Evolutionary conservation across 2,329 filamentous ascomycete genomes (phyloP).

Genomic region (Lojkania enalia): DNA sequence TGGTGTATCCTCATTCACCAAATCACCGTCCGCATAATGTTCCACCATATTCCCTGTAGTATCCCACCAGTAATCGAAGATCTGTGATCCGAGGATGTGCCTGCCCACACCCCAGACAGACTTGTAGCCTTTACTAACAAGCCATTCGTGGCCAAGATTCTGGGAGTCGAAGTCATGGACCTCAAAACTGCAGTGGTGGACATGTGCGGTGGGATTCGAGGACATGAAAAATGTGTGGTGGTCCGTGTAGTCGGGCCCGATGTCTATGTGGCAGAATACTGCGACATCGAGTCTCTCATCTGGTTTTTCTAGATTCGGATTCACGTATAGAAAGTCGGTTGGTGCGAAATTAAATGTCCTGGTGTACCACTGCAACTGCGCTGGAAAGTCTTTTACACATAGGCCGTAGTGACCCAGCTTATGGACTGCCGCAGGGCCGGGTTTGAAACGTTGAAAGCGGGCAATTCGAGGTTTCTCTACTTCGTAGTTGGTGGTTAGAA

Average conservation of each 20-base stretch:
- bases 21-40: slow-evolving; percentile 72
- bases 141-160: slow-evolving; percentile 70
- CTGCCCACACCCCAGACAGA: slow-evolving; percentile 72
- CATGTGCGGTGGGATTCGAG: slow-evolving; percentile 49
- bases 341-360: slow-evolving; percentile 53
- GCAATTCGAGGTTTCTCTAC: slow-evolving; percentile 51
- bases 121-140: slow-evolving; percentile 64
- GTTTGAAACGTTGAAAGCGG: slow-evolving; percentile 57
- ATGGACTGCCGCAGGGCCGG: slow-evolving; percentile 54
- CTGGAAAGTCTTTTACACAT: slow-evolving; percentile 44
- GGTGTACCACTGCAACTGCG: slow-evolving; percentile 50
- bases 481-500: slow-evolving; percentile 50
- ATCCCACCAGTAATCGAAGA: slow-evolving; percentile 76
- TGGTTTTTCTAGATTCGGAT: slow-evolving; percentile 12
- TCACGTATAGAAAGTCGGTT: slow-evolving; percentile 50
- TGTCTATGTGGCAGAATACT: slow-evolving; percentile 59
- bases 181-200: slow-evolving; percentile 72
- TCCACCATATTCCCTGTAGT: slow-evolving; percentile 66
- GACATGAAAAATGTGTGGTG: slow-evolving; percentile 61
- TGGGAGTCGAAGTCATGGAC: slow-evolving; percentile 74
- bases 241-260: slow-evolving; percentile 54
- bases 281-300: slow-evolving; percentile 44
- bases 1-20: slow-evolving; percentile 62
- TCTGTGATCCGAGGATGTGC: slow-evolving; percentile 70
- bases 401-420: slow-evolving; percentile 56